phyloP scores from a whole-genome alignment of 2,329 filamentous ascomycete genomes.

The Eutypa lata region DNA sequence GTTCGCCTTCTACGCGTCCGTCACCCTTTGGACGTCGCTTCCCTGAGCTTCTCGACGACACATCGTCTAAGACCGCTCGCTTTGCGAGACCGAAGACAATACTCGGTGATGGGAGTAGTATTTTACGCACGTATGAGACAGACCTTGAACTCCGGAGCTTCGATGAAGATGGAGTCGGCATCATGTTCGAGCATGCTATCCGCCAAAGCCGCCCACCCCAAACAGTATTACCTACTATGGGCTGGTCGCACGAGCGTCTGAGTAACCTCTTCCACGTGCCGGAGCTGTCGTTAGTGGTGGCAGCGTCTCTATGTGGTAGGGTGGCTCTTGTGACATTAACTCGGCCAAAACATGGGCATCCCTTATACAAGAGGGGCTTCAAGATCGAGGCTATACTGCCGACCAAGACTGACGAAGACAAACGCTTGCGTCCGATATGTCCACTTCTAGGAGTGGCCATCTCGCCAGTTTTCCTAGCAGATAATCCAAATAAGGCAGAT shows the following conservation, averaged over 20 bases:
- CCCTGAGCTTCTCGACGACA: too few relatives aligned
- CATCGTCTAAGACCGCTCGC: too few relatives aligned
- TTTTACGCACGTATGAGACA: slow-evolving; percentile 48
- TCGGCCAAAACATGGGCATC: slow-evolving; percentile 25
- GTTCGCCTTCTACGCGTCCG: background rate
- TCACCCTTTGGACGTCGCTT: too few relatives aligned
- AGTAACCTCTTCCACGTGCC: slow-evolving; percentile 64
- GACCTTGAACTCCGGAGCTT: slow-evolving; percentile 44
- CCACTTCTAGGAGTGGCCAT: slow-evolving; percentile 66
- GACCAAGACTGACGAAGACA: slow-evolving; percentile 41
- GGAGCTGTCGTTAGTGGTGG: slow-evolving; percentile 65
- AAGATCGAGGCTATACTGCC: slow-evolving; percentile 54
- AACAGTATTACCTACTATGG: slow-evolving; percentile 29
- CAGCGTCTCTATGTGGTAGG: slow-evolving; percentile 64
- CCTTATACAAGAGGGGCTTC: slow-evolving; percentile 40
- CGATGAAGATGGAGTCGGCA: slow-evolving; percentile 23
- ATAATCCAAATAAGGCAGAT: slow-evolving; percentile 17
- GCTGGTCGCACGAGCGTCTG: slow-evolving; percentile 44
- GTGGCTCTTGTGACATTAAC: slow-evolving; percentile 63
- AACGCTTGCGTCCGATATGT: slow-evolving; percentile 39
- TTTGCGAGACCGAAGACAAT: background rate
- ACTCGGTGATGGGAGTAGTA: slow-evolving; percentile 18
- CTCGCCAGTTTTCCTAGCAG: slow-evolving; percentile 55
- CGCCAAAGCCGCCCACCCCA: slow-evolving; percentile 16
- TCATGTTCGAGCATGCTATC: slow-evolving; percentile 29